A percentile compares a stretch with the other conserved stretches of the same genome.
Conservation (phyloP, 306 rosid species). For the Ceratonia siliqua region DNA sequence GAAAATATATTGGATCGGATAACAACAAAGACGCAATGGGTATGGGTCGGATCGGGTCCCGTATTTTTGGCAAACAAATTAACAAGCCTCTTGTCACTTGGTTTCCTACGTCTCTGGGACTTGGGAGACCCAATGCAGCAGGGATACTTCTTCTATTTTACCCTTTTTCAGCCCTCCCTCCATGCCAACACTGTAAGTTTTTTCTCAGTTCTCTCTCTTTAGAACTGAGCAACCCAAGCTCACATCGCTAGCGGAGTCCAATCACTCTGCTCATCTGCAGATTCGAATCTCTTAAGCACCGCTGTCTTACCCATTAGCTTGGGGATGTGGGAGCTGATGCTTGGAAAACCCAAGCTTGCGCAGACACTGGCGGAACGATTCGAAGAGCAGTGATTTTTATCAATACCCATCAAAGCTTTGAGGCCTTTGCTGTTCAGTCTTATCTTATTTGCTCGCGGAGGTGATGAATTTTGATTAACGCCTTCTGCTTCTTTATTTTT, state of each 20-base stretch:
- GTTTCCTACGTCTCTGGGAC: too few relatives aligned
- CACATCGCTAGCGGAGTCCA: not conserved
- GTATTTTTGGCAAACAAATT: too few relatives aligned
- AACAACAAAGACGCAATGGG: too few relatives aligned
- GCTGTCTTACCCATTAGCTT: not conserved
- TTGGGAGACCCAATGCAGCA: too few relatives aligned
- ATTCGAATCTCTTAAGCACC: not conserved
- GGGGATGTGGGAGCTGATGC: not conserved
- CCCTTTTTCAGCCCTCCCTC: not conserved
- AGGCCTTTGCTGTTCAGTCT: not conserved
- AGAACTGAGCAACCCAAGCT: slow-evolving; percentile 7
- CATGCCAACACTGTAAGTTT: not conserved
- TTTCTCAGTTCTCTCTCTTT: slow-evolving; percentile 51
- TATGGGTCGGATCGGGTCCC: too few relatives aligned
- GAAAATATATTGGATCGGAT: too few relatives aligned
- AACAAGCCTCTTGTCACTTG: too few relatives aligned
- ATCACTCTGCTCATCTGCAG: not conserved
- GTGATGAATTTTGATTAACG: not conserved
- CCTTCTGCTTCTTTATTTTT: not conserved
- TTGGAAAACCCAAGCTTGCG: not conserved
- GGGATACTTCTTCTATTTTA: not conserved
- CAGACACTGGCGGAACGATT: not conserved
- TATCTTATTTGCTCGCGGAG: slow-evolving; percentile 12
- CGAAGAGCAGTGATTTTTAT: not conserved
- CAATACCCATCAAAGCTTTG: not conserved